A percentile compares a stretch with the other conserved stretches of the same genome.
phyloP scores from a whole-genome alignment of 176 grass and related monocot genomes.

The Oryza punctata region DNA sequence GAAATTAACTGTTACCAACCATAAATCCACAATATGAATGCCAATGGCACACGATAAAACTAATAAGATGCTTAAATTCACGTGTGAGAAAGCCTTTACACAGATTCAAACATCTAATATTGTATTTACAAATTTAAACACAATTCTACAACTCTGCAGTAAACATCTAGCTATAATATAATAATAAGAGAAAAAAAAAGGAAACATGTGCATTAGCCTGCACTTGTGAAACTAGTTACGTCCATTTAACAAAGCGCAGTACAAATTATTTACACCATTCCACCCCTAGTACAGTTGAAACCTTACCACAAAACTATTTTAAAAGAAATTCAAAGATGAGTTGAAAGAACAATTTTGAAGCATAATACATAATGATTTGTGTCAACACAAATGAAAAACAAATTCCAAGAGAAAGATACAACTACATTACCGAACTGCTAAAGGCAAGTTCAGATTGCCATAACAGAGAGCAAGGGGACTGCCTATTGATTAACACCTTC shows the following conservation, averaged over 20 bases:
- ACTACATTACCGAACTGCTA: background rate
- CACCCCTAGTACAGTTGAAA: too few species aligned
- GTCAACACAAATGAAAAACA: background rate
- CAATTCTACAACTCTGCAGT: background rate
- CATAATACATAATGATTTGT: background rate
- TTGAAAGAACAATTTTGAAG: background rate
- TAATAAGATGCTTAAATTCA: background rate
- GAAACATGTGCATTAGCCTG: background rate
- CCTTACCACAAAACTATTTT: too few species aligned
- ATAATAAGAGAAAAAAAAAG: background rate
- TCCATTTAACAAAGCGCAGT: background rate
- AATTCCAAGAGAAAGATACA: conserved; percentile 13
- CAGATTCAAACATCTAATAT: background rate
- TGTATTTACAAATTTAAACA: background rate
- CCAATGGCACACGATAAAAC: background rate
- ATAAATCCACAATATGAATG: background rate
- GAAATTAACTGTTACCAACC: conserved; percentile 5
- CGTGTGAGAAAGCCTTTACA: background rate
- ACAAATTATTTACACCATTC: background rate
- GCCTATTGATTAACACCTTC: conserved; percentile 17
- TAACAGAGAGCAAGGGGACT: background rate
- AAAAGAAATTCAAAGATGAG: too few species aligned
- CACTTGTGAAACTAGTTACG: background rate
- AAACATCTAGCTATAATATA: background rate
- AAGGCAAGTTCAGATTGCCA: background rate